phyloP scores from a whole-genome alignment of 2,329 filamentous ascomycete species.

The Cordyceps fumosorosea region DNA sequence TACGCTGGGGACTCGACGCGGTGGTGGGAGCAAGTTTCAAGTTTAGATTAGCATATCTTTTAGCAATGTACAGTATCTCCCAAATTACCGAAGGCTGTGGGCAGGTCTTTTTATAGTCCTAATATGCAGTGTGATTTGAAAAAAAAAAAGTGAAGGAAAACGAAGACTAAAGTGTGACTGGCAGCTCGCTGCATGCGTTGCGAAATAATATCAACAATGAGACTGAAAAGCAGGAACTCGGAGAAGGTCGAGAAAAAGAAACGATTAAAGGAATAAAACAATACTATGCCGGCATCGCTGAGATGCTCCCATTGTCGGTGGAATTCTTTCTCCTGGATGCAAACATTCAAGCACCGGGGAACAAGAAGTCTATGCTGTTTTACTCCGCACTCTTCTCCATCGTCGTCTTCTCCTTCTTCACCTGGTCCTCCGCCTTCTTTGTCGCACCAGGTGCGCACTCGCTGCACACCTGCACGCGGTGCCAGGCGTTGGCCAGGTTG shows the following conservation, averaged over 20 bases:
- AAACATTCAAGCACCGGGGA: neutral
- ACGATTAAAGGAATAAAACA: neutral
- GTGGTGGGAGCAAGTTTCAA: neutral
- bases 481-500: constrained; percentile 62
- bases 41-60: constrained; percentile 8
- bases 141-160: neutral
- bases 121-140: too few species aligned
- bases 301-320: neutral
- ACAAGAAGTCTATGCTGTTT: neutral
- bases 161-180: neutral
- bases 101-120: neutral
- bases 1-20: neutral
- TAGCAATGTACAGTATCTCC: constrained; percentile 9
- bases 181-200: neutral
- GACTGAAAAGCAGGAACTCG: neutral
- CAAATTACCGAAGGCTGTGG: neutral
- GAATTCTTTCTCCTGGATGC: neutral
- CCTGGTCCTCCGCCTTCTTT: neutral
- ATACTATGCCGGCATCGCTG: neutral
- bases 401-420: neutral
- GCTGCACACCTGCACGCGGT: constrained; percentile 42
- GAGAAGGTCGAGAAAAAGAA: neutral
- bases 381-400: neutral
- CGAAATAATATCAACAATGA: neutral
- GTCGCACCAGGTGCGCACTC: constrained; percentile 20